Evolutionary conservation across 2,329 filamentous ascomycete species (phyloP).

Genomic region (Penicillium thymicola): DNA sequence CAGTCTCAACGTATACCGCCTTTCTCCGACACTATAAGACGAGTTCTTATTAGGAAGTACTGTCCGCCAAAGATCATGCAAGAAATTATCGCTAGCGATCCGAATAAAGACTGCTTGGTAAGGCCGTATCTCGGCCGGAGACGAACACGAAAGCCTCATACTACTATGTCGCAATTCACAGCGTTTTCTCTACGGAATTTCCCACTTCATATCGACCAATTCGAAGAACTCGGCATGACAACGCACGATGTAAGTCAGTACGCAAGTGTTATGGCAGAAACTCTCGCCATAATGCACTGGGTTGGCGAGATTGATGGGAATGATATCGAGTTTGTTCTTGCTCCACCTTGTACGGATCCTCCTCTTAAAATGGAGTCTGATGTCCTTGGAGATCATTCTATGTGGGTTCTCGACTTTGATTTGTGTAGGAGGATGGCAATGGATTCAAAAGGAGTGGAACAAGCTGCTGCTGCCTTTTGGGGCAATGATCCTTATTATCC

Average conservation of each 20-base stretch:
- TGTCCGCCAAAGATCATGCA: conserved; percentile 26
- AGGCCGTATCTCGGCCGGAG: conserved; percentile 49
- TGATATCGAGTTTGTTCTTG: background rate
- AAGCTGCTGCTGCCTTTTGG: background rate
- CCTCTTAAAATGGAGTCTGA: background rate
- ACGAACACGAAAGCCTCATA: conserved; percentile 9
- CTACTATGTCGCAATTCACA: conserved; percentile 17
- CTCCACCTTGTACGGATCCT: background rate
- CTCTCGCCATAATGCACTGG: background rate
- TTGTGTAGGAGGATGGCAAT: background rate
- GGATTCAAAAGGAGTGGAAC: background rate
- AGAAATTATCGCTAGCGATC: conserved; percentile 29
- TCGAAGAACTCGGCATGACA: background rate
- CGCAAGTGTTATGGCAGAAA: background rate
- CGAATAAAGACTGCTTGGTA: conserved; percentile 50
- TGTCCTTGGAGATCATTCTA: background rate
- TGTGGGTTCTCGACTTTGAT: background rate
- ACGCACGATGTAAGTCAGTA: background rate
- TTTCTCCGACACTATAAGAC: conserved; percentile 24
- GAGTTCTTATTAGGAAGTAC: conserved; percentile 33
- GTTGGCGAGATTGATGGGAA: background rate
- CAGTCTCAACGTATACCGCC: conserved; percentile 11
- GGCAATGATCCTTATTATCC: conserved; percentile 41
- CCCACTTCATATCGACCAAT: conserved; percentile 37
- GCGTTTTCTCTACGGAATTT: conserved; percentile 24